Percentiles rank a stretch among this genome's conserved stretches.
These are phyloP conservation scores for Erythrophleum ivorense DNA, from an alignment of 331 rosid genomes.

Conservation along the genomic window DNA sequence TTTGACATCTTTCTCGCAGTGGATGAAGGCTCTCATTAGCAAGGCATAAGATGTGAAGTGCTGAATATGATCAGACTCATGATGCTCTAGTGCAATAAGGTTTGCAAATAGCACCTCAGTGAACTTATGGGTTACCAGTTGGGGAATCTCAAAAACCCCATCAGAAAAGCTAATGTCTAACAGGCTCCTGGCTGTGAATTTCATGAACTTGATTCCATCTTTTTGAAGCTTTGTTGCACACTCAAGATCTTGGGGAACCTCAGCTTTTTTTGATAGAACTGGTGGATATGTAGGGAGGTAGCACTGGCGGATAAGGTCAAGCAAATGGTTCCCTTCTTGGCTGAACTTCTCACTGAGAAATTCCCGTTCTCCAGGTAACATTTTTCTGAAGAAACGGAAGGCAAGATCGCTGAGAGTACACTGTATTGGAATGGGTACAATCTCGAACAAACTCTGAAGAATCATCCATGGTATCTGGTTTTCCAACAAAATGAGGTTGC, in stretches of 20 bases:
- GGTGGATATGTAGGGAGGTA: slow-evolving; percentile 49
- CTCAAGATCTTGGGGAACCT: background rate
- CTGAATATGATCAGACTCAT: slow-evolving; percentile 35
- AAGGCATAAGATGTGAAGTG: slow-evolving; percentile 55
- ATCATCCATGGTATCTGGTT: slow-evolving; percentile 67
- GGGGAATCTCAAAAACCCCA: slow-evolving; percentile 58
- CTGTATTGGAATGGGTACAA: slow-evolving; percentile 49
- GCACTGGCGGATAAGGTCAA: slow-evolving; percentile 57
- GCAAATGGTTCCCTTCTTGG: slow-evolving; percentile 62
- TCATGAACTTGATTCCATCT: slow-evolving; percentile 53
- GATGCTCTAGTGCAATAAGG: slow-evolving; percentile 59
- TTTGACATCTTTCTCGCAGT: slow-evolving; percentile 43
- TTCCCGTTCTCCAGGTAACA: slow-evolving; percentile 48
- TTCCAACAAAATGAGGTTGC: slow-evolving; percentile 55
- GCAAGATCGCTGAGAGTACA: slow-evolving; percentile 56
- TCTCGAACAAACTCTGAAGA: slow-evolving; percentile 49
- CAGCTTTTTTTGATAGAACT: background rate
- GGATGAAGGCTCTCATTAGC: slow-evolving; percentile 49
- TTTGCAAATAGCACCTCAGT: slow-evolving; percentile 51
- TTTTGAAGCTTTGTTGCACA: slow-evolving; percentile 42
- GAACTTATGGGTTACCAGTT: slow-evolving; percentile 29
- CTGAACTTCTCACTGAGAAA: slow-evolving; percentile 39
- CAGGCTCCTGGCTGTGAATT: slow-evolving; percentile 40
- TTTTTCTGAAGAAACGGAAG: slow-evolving; percentile 47
- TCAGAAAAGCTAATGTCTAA: slow-evolving; percentile 53